phyloP scores from a whole-genome alignment of 148 eudicot species.

The Chenopodium suecicum region DNA sequence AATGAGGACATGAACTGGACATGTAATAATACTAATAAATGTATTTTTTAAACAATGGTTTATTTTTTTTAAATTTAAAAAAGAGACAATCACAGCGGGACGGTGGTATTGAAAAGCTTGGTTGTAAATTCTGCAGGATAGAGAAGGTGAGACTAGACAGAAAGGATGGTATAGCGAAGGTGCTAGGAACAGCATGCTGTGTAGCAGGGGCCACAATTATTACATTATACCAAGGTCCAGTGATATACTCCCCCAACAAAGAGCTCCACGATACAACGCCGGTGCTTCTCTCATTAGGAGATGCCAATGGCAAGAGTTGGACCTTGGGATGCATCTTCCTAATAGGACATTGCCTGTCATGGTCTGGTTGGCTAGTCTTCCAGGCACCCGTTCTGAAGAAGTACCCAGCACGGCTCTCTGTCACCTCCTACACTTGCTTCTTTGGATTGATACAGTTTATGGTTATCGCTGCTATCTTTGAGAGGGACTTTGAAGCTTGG shows the following conservation, averaged over 20 bases:
- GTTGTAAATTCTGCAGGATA: slow-evolving; percentile 51
- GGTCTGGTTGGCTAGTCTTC: slow-evolving; percentile 95
- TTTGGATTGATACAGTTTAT: slow-evolving; percentile 88
- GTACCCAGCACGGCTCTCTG: slow-evolving; percentile 92
- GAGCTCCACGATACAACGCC: slow-evolving; percentile 44
- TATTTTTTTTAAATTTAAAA: neutral
- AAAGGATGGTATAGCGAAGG: slow-evolving; percentile 78
- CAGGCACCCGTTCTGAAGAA: slow-evolving; percentile 87
- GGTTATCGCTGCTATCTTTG: slow-evolving; percentile 73
- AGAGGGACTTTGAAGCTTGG: slow-evolving; percentile 88
- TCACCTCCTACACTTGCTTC: slow-evolving; percentile 94
- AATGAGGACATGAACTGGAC: neutral
- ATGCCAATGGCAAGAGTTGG: slow-evolving; percentile 84
- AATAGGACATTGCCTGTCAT: slow-evolving; percentile 92
- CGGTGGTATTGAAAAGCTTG: neutral
- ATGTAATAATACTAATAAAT: neutral
- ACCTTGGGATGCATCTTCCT: slow-evolving; percentile 85
- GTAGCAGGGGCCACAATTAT: slow-evolving; percentile 88
- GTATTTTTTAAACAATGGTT: neutral
- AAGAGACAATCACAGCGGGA: neutral
- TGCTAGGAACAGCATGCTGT: slow-evolving; percentile 64
- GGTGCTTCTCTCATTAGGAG: slow-evolving; percentile 49
- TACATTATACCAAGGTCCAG: slow-evolving; percentile 89
- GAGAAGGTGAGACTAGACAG: slow-evolving; percentile 77
- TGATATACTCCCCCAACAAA: slow-evolving; percentile 76